These are phyloP conservation scores for Aspergillus eucalypticola DNA, from an alignment of 2,329 filamentous ascomycete genomes.

Conservation along the genomic window DNA sequence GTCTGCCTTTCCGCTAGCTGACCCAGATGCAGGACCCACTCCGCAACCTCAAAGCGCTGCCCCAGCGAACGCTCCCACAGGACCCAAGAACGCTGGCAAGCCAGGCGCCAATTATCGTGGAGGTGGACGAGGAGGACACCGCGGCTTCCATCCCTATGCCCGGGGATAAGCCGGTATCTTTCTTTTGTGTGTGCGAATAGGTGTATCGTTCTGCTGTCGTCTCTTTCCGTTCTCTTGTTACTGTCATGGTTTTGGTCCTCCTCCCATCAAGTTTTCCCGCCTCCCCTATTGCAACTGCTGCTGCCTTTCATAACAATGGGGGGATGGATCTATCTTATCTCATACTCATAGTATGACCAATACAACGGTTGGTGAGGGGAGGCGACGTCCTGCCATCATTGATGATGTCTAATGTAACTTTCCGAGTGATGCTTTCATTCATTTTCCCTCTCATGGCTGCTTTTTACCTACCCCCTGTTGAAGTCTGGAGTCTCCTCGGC, in stretches of 20 bases:
- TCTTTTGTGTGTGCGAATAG: not conserved
- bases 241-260: slow-evolving; percentile 2
- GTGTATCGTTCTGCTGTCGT: slow-evolving; percentile 1
- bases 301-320: not conserved
- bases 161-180: slow-evolving; percentile 28
- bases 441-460: not conserved
- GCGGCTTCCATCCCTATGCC: slow-evolving; percentile 80
- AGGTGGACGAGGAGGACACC: slow-evolving; percentile 71
- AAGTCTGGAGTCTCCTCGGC: not conserved
- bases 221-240: not conserved
- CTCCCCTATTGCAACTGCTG: not conserved
- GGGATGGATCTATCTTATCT: too few relatives aligned
- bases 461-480: not conserved
- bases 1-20: slow-evolving; percentile 25
- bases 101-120: slow-evolving; percentile 92
- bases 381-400: not conserved
- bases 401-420: slow-evolving; percentile 15
- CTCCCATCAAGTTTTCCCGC: not conserved
- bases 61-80: slow-evolving; percentile 84
- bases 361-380: not conserved
- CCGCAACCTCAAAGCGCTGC: slow-evolving; percentile 53
- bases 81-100: slow-evolving; percentile 90
- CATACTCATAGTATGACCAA: not conserved
- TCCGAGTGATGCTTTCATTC: slow-evolving; percentile 4
- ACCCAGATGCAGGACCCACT: slow-evolving; percentile 40